These are phyloP conservation scores for Tricholoma hemisulphureum DNA, from an alignment of 768 basidiomycete genomes.

Conservation along the genomic window DNA sequence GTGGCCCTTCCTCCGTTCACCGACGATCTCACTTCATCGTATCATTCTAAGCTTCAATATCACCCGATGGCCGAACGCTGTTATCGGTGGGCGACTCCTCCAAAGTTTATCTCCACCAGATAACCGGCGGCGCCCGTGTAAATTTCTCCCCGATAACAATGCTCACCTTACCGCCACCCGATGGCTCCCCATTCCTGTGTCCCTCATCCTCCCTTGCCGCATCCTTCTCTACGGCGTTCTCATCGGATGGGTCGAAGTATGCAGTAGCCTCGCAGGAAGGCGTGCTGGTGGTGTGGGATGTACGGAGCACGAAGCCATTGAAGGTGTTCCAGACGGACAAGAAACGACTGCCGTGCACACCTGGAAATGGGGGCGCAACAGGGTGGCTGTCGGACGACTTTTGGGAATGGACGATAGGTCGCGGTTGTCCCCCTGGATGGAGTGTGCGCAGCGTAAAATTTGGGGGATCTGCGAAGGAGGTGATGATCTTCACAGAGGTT, in stretches of 20 bases:
- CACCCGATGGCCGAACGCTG: constrained; percentile 82
- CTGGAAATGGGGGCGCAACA: constrained; percentile 40
- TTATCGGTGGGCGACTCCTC: constrained; percentile 91
- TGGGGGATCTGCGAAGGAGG: constrained; percentile 63
- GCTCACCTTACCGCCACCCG: constrained; percentile 63
- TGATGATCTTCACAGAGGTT: constrained; percentile 91
- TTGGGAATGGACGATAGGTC: constrained; percentile 64
- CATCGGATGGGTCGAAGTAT: constrained; percentile 71
- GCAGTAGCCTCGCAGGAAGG: constrained; percentile 84
- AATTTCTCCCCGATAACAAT: constrained; percentile 65
- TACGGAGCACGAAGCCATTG: constrained; percentile 67
- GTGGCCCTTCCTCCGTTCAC: constrained; percentile 25
- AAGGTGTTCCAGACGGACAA: constrained; percentile 66
- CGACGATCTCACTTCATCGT: constrained; percentile 3
- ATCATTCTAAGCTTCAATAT: constrained; percentile 70
- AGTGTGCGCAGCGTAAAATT: constrained; percentile 88
- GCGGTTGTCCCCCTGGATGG: constrained; percentile 69
- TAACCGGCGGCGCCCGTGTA: constrained; percentile 62
- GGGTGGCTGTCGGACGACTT: constrained; percentile 63
- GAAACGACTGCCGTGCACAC: constrained; percentile 22
- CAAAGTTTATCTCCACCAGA: constrained; percentile 78
- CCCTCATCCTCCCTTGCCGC: constrained; percentile 54
- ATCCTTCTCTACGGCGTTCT: constrained; percentile 80
- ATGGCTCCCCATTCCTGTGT: constrained; percentile 36
- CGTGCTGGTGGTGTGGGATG: constrained; percentile 79